Conservation (phyloP, 2,329 filamentous ascomycete genomes). For the Ascocoryne sarcoides region DNA sequence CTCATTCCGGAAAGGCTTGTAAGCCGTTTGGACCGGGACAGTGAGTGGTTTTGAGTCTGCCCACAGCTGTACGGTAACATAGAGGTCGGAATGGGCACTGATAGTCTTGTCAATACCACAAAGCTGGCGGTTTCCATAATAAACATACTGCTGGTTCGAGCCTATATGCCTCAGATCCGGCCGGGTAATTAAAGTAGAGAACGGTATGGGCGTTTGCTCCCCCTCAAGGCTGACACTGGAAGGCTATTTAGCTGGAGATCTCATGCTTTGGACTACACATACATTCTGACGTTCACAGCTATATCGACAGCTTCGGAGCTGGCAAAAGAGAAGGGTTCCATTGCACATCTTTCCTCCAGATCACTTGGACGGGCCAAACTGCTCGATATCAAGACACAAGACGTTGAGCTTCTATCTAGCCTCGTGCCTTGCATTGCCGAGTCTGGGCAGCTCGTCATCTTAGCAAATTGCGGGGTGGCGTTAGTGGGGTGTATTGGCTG, state of each 20-base stretch:
- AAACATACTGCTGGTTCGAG: slow-evolving; percentile 64
- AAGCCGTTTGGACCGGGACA: slow-evolving; percentile 83
- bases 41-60: slow-evolving; percentile 92
- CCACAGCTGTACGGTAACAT: slow-evolving; percentile 88
- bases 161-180: slow-evolving; percentile 80
- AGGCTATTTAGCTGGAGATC: slow-evolving; percentile 27
- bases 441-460: background rate
- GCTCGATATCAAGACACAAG: too few relatives aligned
- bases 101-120: background rate
- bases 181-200: slow-evolving; percentile 68
- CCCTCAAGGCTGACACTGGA: slow-evolving; percentile 67
- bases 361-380: too few relatives aligned
- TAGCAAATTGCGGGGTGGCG: background rate
- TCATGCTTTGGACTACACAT: too few relatives aligned
- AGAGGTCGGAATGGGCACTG: slow-evolving; percentile 78
- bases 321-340: slow-evolving; percentile 96
- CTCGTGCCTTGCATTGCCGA: too few relatives aligned
- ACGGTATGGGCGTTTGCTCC: slow-evolving; percentile 63
- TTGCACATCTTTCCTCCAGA: slow-evolving; percentile 39
- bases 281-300: slow-evolving; percentile 60
- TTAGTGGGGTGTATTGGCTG: too few relatives aligned
- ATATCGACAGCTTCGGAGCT: slow-evolving; percentile 77
- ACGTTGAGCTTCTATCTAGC: too few relatives aligned
- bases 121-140: slow-evolving; percentile 18
- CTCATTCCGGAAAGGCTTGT: slow-evolving; percentile 78